phyloP scores from a whole-genome alignment of 129 eudicot genomes.

The Heracleum sosnowskyi region DNA sequence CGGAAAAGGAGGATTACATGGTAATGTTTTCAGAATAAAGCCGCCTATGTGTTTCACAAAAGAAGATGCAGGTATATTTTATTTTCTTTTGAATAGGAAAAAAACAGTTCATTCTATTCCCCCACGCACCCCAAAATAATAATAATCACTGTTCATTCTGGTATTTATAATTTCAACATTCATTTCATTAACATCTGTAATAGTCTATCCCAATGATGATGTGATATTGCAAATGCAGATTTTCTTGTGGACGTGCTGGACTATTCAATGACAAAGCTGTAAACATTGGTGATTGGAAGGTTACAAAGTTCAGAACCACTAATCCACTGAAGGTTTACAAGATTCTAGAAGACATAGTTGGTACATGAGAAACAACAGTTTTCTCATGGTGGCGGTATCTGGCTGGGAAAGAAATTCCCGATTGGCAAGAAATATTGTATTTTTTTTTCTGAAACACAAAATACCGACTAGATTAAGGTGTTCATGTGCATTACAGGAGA shows the following conservation, averaged over 20 bases:
- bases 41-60: slow-evolving; percentile 95
- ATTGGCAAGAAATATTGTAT: neutral
- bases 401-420: neutral
- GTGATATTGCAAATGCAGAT: slow-evolving; percentile 37
- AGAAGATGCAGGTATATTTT: slow-evolving; percentile 84
- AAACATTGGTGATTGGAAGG: slow-evolving; percentile 4
- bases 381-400: neutral
- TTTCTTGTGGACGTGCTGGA: slow-evolving; percentile 86
- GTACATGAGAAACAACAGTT: neutral
- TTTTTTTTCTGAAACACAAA: neutral
- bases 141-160: neutral
- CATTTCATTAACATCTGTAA: neutral
- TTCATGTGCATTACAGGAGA: neutral
- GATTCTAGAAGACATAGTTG: neutral
- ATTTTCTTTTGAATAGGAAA: neutral
- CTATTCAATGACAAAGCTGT: slow-evolving; percentile 76
- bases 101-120: no score
- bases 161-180: neutral
- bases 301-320: neutral
- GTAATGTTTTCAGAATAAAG: slow-evolving; percentile 89
- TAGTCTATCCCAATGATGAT: neutral
- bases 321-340: neutral
- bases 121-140: neutral
- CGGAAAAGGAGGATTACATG: slow-evolving; percentile 95
- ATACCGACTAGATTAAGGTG: neutral